phyloP scores from a whole-genome alignment of 1,284 basidiomycete species.

The Ceratobasidium sp. region DNA sequence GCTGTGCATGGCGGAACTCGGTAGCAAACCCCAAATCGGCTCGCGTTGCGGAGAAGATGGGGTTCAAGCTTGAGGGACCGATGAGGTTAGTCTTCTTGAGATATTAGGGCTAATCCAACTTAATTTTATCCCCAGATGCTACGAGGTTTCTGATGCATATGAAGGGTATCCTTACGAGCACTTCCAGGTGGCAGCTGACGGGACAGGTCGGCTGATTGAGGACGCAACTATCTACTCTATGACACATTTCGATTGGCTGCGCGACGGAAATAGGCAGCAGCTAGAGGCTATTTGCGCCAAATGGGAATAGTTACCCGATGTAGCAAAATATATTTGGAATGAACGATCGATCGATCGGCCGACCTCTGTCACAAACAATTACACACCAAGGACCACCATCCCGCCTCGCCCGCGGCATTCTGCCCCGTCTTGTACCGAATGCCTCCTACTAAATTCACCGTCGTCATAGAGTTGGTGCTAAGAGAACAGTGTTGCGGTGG shows the following conservation, averaged over 20 bases:
- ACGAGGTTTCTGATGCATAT: conserved; percentile 10
- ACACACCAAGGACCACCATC: too few species aligned
- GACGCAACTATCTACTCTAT: conserved; percentile 3
- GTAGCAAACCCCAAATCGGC: background rate
- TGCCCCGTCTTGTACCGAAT: too few species aligned
- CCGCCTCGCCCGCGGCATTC: too few species aligned
- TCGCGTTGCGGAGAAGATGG: conserved; percentile 20
- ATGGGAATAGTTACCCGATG: background rate
- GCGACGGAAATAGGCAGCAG: conserved; percentile 9
- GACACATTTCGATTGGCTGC: conserved; percentile 20
- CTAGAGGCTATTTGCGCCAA: conserved; percentile 3
- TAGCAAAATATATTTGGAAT: too few species aligned
- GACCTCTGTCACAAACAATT: too few species aligned
- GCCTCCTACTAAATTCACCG: too few species aligned
- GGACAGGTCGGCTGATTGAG: background rate
- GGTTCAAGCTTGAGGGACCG: conserved; percentile 9
- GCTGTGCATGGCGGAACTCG: conserved; percentile 11
- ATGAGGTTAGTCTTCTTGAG: background rate
- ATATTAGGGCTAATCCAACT: background rate
- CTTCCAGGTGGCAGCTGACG: conserved; percentile 5
- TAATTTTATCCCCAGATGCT: background rate
- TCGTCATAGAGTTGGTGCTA: too few species aligned
- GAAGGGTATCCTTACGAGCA: conserved; percentile 9
- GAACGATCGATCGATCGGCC: too few species aligned
- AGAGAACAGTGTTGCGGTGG: too few species aligned